Base-by-base conservation (phyloP, 768 basidiomycete genomes). In the Aureoboletus auriporus region DNA sequence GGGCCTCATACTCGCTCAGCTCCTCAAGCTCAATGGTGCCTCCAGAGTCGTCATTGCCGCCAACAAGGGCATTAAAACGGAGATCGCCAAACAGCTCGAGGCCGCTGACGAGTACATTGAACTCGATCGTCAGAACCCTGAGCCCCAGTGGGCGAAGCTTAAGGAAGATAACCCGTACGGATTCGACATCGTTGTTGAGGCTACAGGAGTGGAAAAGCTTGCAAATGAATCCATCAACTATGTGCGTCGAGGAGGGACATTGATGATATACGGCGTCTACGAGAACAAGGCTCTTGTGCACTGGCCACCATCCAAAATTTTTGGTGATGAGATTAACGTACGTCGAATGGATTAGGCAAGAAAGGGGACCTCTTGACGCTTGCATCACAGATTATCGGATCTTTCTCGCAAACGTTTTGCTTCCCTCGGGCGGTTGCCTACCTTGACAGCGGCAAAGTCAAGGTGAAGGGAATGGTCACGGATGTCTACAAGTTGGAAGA, bases 241-340 rank as follows among this genome's bases (percentile, higher is more conserved):
- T 60, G 93, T 95, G 23, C 77, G 89, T 30, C 72, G 89, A 27
- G 89, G 89, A 13, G 89, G 89, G 14, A 90, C 89, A 4, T 66
- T 91, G 62, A 84, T 91, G 83, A 77, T 91, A 38, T 95, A 95
- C 59, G 92, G 92, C 35, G 92, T 94, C 34, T 95, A 94, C 63
- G 85, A 84, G 66, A 84, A 93, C 70, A 82, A 83, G 52, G 92
- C 89, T 1, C 74, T 78, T 17, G 88, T 94, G 2, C 82, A 84
- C 57, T 94, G 90, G 90, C 79, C 89, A 1, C 92, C 91, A 4
- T 79, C 82, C 44, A 90, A 89, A 74, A 88, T 90, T 47, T 82
- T 84, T 65, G 70, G 73, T 10, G 83, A 89, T 59, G 86, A 89
- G 62, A 87, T 88, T 53, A 73, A 66, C 53, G 80, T 82, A 44